phyloP scores from a whole-genome alignment of 257 asterid species.

The Ajuga chamaepitys region DNA sequence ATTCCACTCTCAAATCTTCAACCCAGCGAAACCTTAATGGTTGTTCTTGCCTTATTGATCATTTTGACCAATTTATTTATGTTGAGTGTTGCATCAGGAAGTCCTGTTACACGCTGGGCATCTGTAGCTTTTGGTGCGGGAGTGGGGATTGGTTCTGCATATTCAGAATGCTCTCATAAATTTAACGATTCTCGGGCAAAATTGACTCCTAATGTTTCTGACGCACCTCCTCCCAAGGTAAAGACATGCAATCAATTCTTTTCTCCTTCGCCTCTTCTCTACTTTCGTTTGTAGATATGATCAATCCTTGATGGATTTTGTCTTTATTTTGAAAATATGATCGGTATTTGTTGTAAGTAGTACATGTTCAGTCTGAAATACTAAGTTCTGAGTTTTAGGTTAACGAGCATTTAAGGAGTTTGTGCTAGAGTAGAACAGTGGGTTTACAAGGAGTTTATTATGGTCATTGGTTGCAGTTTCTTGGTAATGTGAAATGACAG shows the following conservation, averaged over 20 bases:
- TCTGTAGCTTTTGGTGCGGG: constrained; percentile 87
- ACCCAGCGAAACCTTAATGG: no score
- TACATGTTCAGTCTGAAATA: background rate
- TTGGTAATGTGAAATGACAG: background rate
- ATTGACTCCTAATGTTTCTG: constrained; percentile 27
- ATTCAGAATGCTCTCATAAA: constrained; percentile 67
- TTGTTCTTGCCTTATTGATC: background rate
- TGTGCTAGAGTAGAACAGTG: background rate
- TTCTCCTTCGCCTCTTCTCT: background rate
- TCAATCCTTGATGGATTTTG: background rate
- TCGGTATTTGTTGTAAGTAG: background rate
- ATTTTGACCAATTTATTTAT: background rate
- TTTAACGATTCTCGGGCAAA: constrained; percentile 42
- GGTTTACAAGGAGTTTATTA: constrained; percentile 1
- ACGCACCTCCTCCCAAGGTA: constrained; percentile 47
- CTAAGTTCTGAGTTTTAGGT: background rate
- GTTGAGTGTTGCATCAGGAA: constrained; percentile 45
- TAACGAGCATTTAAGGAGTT: background rate
- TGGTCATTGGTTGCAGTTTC: background rate
- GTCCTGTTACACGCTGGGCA: constrained; percentile 90
- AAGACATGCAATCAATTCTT: background rate
- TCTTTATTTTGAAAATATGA: background rate
- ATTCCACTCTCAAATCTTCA: no score
- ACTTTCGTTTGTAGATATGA: background rate
- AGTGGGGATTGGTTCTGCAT: constrained; percentile 81